These are phyloP conservation scores for Fusarium goolgardi DNA, from an alignment of 2,329 filamentous ascomycete genomes.

Conservation along the genomic window DNA sequence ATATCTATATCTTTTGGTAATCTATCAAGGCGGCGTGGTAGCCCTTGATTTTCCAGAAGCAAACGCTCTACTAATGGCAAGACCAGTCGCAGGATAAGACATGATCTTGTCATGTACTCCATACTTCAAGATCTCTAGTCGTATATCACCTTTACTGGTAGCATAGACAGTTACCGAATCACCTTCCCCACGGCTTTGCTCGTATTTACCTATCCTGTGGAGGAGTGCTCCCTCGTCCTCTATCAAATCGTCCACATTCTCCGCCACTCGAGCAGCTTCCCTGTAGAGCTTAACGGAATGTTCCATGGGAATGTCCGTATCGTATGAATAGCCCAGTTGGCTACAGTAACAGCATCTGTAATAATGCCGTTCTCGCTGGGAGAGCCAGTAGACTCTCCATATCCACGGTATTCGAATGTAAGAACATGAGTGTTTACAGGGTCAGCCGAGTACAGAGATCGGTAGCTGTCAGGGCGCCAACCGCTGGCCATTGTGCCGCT, in stretches of 20 bases:
- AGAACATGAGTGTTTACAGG: conserved; percentile 67
- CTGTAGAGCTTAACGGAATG: conserved; percentile 60
- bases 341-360: conserved; percentile 63
- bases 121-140: conserved; percentile 62
- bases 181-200: conserved; percentile 53
- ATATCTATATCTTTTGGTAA: background rate
- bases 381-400: conserved; percentile 63
- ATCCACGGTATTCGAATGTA: conserved; percentile 72
- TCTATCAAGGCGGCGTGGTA: background rate
- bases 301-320: conserved; percentile 58
- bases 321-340: conserved; percentile 64
- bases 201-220: conserved; percentile 34
- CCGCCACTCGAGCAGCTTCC: conserved; percentile 59
- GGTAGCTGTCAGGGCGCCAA: conserved; percentile 66
- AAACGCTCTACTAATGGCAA: conserved; percentile 53
- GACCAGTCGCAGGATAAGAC: conserved; percentile 60
- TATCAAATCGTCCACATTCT: conserved; percentile 50
- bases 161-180: conserved; percentile 60
- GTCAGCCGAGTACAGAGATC: conserved; percentile 62
- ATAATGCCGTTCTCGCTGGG: conserved; percentile 68
- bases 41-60: background rate
- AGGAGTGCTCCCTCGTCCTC: conserved; percentile 15
- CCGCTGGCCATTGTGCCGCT: conserved; percentile 67
- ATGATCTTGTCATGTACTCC: conserved; percentile 64
- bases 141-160: conserved; percentile 56